Conservation (phyloP, 2,329 filamentous ascomycete genomes). For the Fusarium brevicatenulatum region DNA sequence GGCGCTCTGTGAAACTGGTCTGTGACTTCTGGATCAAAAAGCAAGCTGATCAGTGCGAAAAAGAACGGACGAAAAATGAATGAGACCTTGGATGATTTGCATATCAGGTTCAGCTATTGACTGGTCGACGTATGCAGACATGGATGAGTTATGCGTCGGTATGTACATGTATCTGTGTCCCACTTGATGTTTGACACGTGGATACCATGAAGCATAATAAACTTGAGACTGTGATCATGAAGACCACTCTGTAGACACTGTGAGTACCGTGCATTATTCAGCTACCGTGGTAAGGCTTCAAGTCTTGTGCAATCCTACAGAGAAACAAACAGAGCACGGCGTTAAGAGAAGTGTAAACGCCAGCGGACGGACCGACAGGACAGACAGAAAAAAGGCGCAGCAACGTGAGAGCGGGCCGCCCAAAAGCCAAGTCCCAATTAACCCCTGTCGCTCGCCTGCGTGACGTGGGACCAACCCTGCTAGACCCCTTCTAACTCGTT, state of each 20-base stretch:
- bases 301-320: neutral
- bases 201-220: slow-evolving; percentile 1
- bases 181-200: slow-evolving; percentile 38
- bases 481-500: neutral
- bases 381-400: slow-evolving; percentile 7
- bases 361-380: neutral
- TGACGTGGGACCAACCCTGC: slow-evolving; percentile 11
- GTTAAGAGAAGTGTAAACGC: neutral
- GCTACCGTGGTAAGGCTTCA: neutral
- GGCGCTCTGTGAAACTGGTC: slow-evolving; percentile 25
- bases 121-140: slow-evolving; percentile 16
- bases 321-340: neutral
- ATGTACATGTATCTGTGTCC: neutral
- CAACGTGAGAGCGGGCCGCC: slow-evolving; percentile 16
- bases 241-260: neutral
- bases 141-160: slow-evolving; percentile 7
- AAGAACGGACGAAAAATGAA: slow-evolving; percentile 6
- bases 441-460: slow-evolving; percentile 8
- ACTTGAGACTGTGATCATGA: neutral
- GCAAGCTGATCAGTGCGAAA: neutral
- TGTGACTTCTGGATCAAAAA: slow-evolving; percentile 6
- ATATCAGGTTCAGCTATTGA: slow-evolving; percentile 17
- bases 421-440: slow-evolving; percentile 24
- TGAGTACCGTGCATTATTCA: neutral
- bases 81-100: slow-evolving; percentile 24